Evolutionary conservation across 177 flowering plant species (phyloP).

Genomic region (Vitis hybrid): DNA sequence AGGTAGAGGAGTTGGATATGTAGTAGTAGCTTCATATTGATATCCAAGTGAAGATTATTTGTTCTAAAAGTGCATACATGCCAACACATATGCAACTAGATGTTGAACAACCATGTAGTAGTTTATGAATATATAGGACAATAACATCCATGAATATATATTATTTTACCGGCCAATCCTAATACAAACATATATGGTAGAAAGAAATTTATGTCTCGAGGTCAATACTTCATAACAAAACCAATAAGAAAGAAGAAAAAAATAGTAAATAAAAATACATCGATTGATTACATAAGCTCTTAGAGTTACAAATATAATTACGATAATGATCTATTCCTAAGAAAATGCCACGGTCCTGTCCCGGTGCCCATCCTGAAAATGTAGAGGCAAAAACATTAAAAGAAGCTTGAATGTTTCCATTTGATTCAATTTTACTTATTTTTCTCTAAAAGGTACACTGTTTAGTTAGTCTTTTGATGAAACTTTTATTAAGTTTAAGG

Average conservation of each 20-base stretch:
- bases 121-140: not conserved
- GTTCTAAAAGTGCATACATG: too few relatives aligned
- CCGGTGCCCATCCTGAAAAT: constrained; percentile 48
- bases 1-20: too few relatives aligned
- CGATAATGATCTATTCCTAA: constrained; percentile 18
- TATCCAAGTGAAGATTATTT: too few relatives aligned
- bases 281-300: not conserved
- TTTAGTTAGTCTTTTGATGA: not conserved
- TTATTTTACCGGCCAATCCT: not conserved
- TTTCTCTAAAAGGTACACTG: not conserved
- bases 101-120: too few relatives aligned
- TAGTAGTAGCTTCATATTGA: too few relatives aligned
- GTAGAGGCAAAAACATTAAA: not conserved
- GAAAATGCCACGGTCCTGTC: constrained; percentile 53
- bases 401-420: too few relatives aligned
- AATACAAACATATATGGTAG: not conserved
- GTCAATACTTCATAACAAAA: not conserved
- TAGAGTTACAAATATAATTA: not conserved
- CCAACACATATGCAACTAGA: too few relatives aligned
- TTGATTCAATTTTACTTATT: too few relatives aligned
- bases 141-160: not conserved
- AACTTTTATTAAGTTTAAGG: not conserved
- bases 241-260: not conserved
- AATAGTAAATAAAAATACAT: not conserved
- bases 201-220: not conserved